A percentile compares a stretch with the other conserved stretches of the same genome.
Conservation (phyloP, 2,329 filamentous ascomycete species). For the Aspergillus luchuensis region DNA sequence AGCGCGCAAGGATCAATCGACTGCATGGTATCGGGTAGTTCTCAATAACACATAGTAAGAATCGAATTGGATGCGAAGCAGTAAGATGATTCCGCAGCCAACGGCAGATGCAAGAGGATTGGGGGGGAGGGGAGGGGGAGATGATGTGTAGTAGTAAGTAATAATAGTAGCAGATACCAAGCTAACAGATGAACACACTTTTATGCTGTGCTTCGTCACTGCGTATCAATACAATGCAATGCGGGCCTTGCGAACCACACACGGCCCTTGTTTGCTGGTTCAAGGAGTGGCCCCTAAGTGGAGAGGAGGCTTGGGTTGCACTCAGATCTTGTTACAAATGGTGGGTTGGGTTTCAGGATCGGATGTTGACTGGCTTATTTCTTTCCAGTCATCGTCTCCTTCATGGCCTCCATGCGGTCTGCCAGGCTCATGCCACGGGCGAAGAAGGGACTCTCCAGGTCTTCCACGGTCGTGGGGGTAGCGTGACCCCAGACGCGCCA, state of each 20-base stretch:
- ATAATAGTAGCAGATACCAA: not conserved
- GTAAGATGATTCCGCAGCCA: not conserved
- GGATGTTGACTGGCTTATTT: conserved; percentile 11
- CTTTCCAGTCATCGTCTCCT: conserved; percentile 22
- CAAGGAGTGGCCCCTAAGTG: not conserved
- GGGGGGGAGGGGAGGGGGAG: not conserved
- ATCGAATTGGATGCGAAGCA: not conserved
- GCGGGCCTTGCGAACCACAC: not conserved
- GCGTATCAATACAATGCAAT: not conserved
- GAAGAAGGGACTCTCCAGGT: conserved; percentile 42
- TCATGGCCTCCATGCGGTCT: conserved; percentile 40
- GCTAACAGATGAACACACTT: not conserved
- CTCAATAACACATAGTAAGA: conserved; percentile 1
- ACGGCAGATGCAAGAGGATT: not conserved
- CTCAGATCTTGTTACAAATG: not conserved
- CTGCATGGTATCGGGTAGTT: not conserved
- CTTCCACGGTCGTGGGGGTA: conserved; percentile 45
- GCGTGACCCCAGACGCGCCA: conserved; percentile 56
- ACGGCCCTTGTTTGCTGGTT: not conserved
- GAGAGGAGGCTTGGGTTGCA: not conserved
- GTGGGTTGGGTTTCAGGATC: not conserved
- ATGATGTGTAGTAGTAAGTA: not conserved
- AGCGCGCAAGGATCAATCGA: not conserved
- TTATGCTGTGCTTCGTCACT: conserved; percentile 2
- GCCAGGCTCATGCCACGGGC: conserved; percentile 34